Evolutionary conservation across 257 asterid genomes (phyloP), one percentile per base, ranked within the genome.

Genomic region (Phtheirospermum japonicum): DNA sequence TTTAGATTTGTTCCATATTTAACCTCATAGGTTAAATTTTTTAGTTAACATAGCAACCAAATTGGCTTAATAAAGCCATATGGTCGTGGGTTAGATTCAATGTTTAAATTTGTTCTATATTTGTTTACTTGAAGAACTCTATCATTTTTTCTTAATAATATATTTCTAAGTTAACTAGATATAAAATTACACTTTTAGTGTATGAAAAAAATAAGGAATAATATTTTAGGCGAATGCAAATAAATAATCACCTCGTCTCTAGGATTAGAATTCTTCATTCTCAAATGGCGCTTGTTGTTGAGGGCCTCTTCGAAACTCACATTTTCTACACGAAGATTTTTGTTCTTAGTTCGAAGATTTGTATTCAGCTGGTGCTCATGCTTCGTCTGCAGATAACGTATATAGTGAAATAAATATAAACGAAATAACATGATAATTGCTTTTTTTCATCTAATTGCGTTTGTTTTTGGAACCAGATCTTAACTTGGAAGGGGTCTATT

Each of bases 391-490:
- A 55, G 26, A 10, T 18, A 63, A 19, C 2, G 5, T 32, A 30
- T 28, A 46, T 62, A 2, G 40, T 13, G 13, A 37, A 9, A 9
- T 11, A 9, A 37, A 11, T 34, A 37, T 9, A 37, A 37, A 0
- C 3, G 3, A 3, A 9, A 37, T 0, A 9, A 9, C 45, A 13
- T 37, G 12, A 9, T 9, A 37, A 3, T n/a, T n/a, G n/a, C n/a
- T n/a, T n/a, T n/a, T 36, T 36, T 73, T 79, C 61, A 63, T 33
- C 16, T 79, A 73, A 0, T 71, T 69, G 2, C 80, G 68, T 45
- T 74, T 78, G 62, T n/a, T 78, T 78, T 17, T 78, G 83, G 66
- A 78, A n/a, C n/a, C n/a, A n/a, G n/a, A n/a, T n/a, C n/a, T n/a
- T n/a, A n/a, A n/a, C n/a, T n/a, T n/a, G n/a, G n/a, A n/a, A n/a